Conservation (phyloP, 257 asterid species). For the Agastache rugosa region DNA sequence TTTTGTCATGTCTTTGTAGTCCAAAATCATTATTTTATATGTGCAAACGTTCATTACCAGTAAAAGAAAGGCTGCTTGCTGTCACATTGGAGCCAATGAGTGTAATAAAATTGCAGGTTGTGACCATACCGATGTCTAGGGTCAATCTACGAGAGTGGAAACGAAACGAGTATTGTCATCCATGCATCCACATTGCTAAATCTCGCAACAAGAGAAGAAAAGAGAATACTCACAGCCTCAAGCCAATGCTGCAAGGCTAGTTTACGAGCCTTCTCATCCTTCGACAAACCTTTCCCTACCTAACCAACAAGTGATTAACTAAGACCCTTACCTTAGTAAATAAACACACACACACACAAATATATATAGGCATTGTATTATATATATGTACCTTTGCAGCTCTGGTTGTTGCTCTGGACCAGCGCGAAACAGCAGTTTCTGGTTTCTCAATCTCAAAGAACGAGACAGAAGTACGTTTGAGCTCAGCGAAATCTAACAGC, state of each 20-base stretch:
- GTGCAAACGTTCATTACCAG: slow-evolving; percentile 56
- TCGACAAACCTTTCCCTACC: slow-evolving; percentile 89
- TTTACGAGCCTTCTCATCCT: slow-evolving; percentile 76
- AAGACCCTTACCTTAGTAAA: neutral
- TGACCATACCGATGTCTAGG: slow-evolving; percentile 93
- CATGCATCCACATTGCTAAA: neutral
- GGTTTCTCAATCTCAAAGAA: slow-evolving; percentile 77
- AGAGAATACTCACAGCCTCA: slow-evolving; percentile 71
- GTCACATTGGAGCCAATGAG: slow-evolving; percentile 76
- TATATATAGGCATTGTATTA: no score
- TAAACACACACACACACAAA: no score
- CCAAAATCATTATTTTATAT: neutral
- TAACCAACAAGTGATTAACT: slow-evolving; percentile 13
- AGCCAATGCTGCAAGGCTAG: slow-evolving; percentile 95
- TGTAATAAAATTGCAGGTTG: slow-evolving; percentile 79
- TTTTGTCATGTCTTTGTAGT: neutral
- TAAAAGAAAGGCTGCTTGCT: slow-evolving; percentile 86
- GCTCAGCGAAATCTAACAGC: slow-evolving; percentile 81
- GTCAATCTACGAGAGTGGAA: slow-evolving; percentile 57
- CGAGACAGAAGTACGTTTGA: slow-evolving; percentile 69
- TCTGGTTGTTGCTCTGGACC: slow-evolving; percentile 78
- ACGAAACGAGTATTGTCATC: neutral
- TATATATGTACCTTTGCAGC: slow-evolving; percentile 94
- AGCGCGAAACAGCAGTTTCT: slow-evolving; percentile 75
- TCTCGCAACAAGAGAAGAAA: neutral